A percentile compares a stretch with the other conserved stretches of the same genome.
Conservation (phyloP, 2,329 filamentous ascomycete species). For the Colletotrichum destructivum region DNA sequence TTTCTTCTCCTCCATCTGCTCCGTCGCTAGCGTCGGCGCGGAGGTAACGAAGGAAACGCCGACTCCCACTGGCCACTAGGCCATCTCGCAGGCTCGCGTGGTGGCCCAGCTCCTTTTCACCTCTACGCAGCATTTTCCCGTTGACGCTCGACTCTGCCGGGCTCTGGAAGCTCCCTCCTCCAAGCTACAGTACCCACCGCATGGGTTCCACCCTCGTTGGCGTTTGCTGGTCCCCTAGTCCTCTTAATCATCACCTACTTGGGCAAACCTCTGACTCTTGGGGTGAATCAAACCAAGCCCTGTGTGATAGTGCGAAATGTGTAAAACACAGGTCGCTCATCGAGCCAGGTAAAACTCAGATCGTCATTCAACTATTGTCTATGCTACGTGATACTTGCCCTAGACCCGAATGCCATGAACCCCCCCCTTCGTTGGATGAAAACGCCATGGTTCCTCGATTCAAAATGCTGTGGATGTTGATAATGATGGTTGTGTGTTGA, state of each 20-base stretch:
- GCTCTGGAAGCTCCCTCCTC: background rate
- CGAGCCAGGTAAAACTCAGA: slow-evolving; percentile 21
- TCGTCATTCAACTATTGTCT: slow-evolving; percentile 15
- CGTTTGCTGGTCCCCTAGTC: background rate
- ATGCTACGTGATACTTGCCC: slow-evolving; percentile 15
- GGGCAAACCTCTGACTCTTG: background rate
- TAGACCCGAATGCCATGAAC: background rate
- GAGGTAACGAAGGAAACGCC: background rate
- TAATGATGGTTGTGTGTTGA: slow-evolving; percentile 2
- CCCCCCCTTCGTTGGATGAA: background rate
- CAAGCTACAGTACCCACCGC: background rate
- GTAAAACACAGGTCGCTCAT: background rate
- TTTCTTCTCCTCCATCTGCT: background rate
- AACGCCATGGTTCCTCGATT: background rate
- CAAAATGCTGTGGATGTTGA: slow-evolving; percentile 10
- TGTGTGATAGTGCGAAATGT: background rate
- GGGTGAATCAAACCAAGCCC: background rate
- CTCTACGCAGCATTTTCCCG: background rate
- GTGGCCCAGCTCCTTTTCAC: background rate
- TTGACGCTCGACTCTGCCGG: background rate
- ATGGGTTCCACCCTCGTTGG: background rate
- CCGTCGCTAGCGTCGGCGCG: background rate
- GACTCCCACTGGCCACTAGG: background rate
- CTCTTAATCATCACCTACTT: background rate
- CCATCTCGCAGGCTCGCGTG: background rate